phyloP scores from a whole-genome alignment of 768 basidiomycete genomes.

The Gymnopilus dilepis region DNA sequence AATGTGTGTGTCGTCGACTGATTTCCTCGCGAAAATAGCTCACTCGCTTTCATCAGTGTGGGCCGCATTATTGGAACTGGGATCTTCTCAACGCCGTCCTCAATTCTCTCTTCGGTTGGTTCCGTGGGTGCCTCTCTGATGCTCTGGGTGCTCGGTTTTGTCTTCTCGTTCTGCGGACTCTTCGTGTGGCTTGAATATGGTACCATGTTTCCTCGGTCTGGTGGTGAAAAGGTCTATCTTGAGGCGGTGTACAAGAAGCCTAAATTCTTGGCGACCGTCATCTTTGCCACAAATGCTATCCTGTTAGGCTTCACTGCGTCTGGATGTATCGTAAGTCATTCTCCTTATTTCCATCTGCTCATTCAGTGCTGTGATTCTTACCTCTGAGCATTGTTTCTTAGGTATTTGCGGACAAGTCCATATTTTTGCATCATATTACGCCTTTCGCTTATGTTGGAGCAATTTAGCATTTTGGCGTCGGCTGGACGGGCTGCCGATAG shows the following conservation, averaged over 20 bases:
- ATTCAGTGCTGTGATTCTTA: background rate
- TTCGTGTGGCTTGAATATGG: constrained; percentile 73
- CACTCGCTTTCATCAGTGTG: constrained; percentile 34
- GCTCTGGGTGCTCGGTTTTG: constrained; percentile 67
- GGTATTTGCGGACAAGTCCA: constrained; percentile 39
- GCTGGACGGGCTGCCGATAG: constrained; percentile 42
- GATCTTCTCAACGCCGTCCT: constrained; percentile 69
- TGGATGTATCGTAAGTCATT: constrained; percentile 49
- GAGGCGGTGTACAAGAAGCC: constrained; percentile 59
- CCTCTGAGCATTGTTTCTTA: background rate
- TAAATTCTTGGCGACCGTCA: constrained; percentile 50
- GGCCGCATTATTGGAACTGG: constrained; percentile 67
- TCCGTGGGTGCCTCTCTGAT: constrained; percentile 67
- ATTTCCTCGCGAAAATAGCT: background rate
- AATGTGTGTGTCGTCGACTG: constrained; percentile 40
- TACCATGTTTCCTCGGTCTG: constrained; percentile 66
- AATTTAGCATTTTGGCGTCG: constrained; percentile 51
- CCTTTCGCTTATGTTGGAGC: background rate
- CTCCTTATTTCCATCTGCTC: constrained; percentile 9
- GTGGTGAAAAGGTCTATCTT: constrained; percentile 68
- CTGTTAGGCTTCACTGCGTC: constrained; percentile 41
- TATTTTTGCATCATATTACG: background rate
- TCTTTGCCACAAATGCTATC: constrained; percentile 55
- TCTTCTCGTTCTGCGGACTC: constrained; percentile 60
- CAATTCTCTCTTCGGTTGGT: constrained; percentile 59